A percentile compares a stretch with the other conserved stretches of the same genome.
These are phyloP conservation scores for Physcia stellaris DNA, from an alignment of 495 filamentous ascomycete species.

Conservation along the genomic window DNA sequence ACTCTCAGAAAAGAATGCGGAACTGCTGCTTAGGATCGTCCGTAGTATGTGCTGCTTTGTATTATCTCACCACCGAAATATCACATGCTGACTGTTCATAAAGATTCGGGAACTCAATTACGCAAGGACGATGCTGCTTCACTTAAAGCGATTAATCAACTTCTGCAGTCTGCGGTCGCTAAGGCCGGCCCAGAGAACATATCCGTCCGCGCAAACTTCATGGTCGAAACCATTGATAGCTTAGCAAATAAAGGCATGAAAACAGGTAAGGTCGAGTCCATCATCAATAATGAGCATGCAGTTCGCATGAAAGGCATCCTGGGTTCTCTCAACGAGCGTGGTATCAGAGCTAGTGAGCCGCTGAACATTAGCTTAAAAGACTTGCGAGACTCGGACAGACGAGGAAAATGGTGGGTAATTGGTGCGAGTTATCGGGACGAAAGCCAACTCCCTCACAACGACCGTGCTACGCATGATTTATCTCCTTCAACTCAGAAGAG, in stretches of 20 bases:
- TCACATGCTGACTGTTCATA: not conserved
- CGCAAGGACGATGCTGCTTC: constrained; percentile 81
- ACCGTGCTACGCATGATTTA: not conserved
- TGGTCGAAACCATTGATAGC: constrained; percentile 93
- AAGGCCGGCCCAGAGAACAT: constrained; percentile 53
- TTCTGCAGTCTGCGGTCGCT: constrained; percentile 58
- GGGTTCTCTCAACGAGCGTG: constrained; percentile 55
- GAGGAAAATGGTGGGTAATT: constrained; percentile 97
- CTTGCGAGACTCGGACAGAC: constrained; percentile 65
- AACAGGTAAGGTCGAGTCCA: constrained; percentile 46
- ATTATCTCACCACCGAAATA: no score
- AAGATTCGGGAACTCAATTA: constrained; percentile 61
- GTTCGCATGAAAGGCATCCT: constrained; percentile 72
- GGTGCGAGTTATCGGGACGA: constrained; percentile 66
- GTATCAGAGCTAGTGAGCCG: constrained; percentile 62
- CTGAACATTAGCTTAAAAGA: constrained; percentile 68
- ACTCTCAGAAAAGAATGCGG: constrained; percentile 80
- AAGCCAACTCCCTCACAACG: not conserved
- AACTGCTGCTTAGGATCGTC: constrained; percentile 75
- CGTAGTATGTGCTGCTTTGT: constrained; percentile 36
- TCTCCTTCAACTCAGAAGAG: not conserved
- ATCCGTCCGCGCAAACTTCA: constrained; percentile 86
- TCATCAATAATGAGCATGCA: constrained; percentile 59
- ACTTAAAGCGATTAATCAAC: constrained; percentile 78
- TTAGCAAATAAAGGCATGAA: constrained; percentile 90